Evolutionary conservation across 106 monocot genomes (phyloP).

Genomic region (Allium cepa): DNA sequence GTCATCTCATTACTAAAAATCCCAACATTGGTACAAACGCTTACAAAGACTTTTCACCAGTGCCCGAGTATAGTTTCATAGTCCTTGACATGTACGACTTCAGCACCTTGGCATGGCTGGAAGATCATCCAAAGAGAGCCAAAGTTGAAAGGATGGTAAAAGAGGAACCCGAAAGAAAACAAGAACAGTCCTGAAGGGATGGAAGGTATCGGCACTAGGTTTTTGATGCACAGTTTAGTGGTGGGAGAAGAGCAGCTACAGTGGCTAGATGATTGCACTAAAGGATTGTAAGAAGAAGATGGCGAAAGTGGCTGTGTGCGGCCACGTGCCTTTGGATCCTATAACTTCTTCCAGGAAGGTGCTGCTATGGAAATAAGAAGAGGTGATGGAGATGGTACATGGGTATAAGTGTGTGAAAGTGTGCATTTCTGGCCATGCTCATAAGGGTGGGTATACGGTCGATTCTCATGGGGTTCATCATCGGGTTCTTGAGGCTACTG

Average conservation of each 20-base stretch:
- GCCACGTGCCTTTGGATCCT: conserved; percentile 25
- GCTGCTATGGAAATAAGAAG: conserved; percentile 89
- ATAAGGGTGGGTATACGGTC: no score
- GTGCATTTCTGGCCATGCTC: no score
- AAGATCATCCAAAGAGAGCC: conserved; percentile 47
- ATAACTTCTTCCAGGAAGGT: conserved; percentile 28
- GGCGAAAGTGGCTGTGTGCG: no score
- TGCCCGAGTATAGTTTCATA: conserved; percentile 42
- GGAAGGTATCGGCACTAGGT: conserved; percentile 50
- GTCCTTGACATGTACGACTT: conserved; percentile 66
- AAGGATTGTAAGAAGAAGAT: conserved; percentile 18
- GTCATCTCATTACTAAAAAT: conserved; percentile 50
- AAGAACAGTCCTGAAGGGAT: conserved; percentile 73
- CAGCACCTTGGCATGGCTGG: conserved; percentile 68
- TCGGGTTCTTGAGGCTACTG: no score
- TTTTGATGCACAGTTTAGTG: conserved; percentile 69
- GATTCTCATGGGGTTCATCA: no score
- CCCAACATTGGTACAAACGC: conserved; percentile 36
- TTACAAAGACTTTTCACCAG: conserved; percentile 78
- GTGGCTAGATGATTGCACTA: conserved; percentile 67
- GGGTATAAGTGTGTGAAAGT: no score
- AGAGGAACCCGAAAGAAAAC: conserved; percentile 75
- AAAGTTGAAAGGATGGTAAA: conserved; percentile 31
- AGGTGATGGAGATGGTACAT: no score
- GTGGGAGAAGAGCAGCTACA: conserved; percentile 53